phyloP scores from a whole-genome alignment of 73 alveolate species.

The Halteria grandinella region DNA sequence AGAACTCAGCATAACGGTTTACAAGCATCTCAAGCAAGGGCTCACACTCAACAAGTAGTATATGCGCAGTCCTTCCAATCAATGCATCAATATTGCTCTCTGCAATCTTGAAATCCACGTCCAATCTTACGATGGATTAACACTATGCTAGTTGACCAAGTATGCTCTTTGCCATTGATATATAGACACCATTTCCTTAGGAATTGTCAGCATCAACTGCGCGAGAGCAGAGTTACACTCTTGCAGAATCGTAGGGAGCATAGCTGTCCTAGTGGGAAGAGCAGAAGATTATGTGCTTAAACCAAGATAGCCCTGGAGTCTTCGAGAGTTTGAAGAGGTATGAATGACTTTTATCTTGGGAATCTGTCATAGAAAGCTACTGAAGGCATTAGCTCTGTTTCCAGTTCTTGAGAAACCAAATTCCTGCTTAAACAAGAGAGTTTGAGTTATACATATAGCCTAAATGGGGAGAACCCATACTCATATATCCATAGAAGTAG shows the following conservation, averaged over 20 bases:
- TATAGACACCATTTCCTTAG: constrained; percentile 88
- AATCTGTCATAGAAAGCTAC: constrained; percentile 86
- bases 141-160: constrained; percentile 75
- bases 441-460: constrained; percentile 93
- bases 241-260: constrained; percentile 88
- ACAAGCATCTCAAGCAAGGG: constrained; percentile 92
- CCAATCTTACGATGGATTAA: constrained; percentile 83
- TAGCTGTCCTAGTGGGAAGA: constrained; percentile 84
- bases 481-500: constrained; percentile 88
- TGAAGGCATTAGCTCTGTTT: constrained; percentile 85
- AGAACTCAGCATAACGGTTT: constrained; percentile 87
- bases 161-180: constrained; percentile 91
- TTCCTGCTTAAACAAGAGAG: constrained; percentile 94
- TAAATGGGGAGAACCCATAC: constrained; percentile 96
- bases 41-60: constrained; percentile 92
- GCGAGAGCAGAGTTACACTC: constrained; percentile 83
- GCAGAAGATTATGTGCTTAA: constrained; percentile 75
- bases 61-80: constrained; percentile 99
- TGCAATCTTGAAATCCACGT: constrained; percentile 92
- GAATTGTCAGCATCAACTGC: constrained; percentile 78
- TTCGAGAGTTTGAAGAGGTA: constrained; percentile 82
- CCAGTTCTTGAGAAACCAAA: constrained; percentile 96
- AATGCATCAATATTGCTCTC: constrained; percentile 94
- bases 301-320: constrained; percentile 79
- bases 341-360: constrained; percentile 71